phyloP scores from a whole-genome alignment of 768 basidiomycete species.

The Boletus huronensis region DNA sequence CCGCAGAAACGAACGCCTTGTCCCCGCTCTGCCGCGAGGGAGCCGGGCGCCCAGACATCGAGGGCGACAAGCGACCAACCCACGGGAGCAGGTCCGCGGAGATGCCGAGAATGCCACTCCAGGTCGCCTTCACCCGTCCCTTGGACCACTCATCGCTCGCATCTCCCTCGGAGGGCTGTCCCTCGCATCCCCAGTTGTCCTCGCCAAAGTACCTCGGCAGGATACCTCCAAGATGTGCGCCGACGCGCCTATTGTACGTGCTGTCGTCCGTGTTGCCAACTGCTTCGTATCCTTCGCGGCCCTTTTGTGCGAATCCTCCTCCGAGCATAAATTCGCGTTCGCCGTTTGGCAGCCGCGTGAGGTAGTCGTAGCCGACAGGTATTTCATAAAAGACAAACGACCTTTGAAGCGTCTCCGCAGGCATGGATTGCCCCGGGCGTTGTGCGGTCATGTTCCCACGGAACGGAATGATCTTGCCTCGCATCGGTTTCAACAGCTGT shows the following conservation, averaged over 20 bases:
- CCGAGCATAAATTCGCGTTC: conserved; percentile 61
- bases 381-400: conserved; percentile 57
- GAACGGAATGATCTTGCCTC: conserved; percentile 58
- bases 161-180: conserved; percentile 15
- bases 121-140: conserved; percentile 50
- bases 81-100: conserved; percentile 63
- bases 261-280: conserved; percentile 41
- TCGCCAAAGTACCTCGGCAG: conserved; percentile 54
- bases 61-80: conserved; percentile 62
- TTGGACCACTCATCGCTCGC: conserved; percentile 29
- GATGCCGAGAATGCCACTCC: conserved; percentile 64
- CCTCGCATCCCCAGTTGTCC: conserved; percentile 39
- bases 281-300: conserved; percentile 31
- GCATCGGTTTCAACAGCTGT: conserved; percentile 62
- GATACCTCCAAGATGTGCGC: conserved; percentile 41
- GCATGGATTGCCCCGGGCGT: conserved; percentile 40
- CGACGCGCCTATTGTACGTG: conserved; percentile 26
- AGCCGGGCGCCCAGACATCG: conserved; percentile 41
- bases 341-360: conserved; percentile 54
- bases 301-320: conserved; percentile 45
- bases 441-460: conserved; percentile 66
- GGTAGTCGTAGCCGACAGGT: conserved; percentile 53
- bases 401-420: conserved; percentile 39
- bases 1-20: conserved; percentile 15
- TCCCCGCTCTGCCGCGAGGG: conserved; percentile 12